These are phyloP conservation scores for Macrolepiota albuminosa DNA, from an alignment of 768 basidiomycete genomes.

Conservation along the genomic window DNA sequence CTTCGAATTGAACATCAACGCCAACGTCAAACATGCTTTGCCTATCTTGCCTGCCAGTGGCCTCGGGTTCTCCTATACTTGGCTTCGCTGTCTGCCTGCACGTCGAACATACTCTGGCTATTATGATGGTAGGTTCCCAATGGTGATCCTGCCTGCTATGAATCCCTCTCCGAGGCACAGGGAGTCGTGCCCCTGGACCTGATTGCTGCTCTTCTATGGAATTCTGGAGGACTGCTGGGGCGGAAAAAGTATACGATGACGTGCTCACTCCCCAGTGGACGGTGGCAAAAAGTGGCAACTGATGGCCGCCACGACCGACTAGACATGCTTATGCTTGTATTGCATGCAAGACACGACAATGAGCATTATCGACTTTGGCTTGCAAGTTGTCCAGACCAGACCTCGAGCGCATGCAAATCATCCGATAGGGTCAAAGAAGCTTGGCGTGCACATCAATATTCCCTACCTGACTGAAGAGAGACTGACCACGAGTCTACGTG, in stretches of 20 bases:
- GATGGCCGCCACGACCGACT: background rate
- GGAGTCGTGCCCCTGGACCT: background rate
- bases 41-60: background rate
- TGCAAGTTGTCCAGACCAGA: background rate
- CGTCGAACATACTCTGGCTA: conserved; percentile 2
- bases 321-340: background rate
- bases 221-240: background rate
- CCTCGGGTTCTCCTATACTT: background rate
- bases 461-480: background rate
- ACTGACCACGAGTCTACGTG: background rate
- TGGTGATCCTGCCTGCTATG: background rate
- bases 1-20: background rate
- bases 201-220: background rate
- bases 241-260: background rate
- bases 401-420: background rate
- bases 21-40: conserved; percentile 1
- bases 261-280: background rate
- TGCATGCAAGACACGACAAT: background rate
- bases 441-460: background rate
- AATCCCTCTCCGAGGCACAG: background rate
- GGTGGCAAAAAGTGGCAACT: background rate
- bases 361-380: background rate
- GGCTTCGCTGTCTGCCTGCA: background rate
- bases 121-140: background rate
- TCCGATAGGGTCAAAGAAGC: background rate